phyloP scores from a whole-genome alignment of 768 basidiomycete genomes.

The Lactarius pseudohatsudake region DNA sequence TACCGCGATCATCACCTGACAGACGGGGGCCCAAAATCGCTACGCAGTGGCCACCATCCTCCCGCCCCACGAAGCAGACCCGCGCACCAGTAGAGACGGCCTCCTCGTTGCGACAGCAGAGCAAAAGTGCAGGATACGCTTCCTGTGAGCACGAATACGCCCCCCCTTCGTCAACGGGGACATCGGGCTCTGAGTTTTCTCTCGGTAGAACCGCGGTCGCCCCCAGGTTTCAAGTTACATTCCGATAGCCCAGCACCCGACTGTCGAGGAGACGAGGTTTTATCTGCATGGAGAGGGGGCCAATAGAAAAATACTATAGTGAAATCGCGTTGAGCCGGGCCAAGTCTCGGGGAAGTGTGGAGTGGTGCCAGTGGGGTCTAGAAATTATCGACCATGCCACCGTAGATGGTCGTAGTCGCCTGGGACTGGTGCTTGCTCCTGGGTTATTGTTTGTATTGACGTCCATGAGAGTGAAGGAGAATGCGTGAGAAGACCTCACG shows the following conservation, averaged over 20 bases:
- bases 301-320: neutral
- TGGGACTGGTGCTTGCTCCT: neutral
- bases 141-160: constrained; percentile 1
- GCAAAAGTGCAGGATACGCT: neutral
- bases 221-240: neutral
- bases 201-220: neutral
- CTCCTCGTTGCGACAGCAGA: neutral
- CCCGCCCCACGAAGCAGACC: constrained; percentile 5
- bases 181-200: constrained; percentile 9
- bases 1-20: neutral
- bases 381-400: constrained; percentile 2
- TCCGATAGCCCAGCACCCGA: neutral
- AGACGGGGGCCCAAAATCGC: neutral
- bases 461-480: neutral
- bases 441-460: neutral
- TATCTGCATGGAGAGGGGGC: neutral
- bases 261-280: neutral
- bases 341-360: no score
- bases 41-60: neutral
- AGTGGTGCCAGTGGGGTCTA: neutral
- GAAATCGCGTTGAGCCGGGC: no score
- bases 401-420: neutral
- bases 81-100: constrained; percentile 3
- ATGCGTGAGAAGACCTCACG: neutral
- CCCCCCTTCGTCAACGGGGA: constrained; percentile 7